Base-by-base conservation (phyloP, 345 rosid genomes). In the Geranium brycei region DNA sequence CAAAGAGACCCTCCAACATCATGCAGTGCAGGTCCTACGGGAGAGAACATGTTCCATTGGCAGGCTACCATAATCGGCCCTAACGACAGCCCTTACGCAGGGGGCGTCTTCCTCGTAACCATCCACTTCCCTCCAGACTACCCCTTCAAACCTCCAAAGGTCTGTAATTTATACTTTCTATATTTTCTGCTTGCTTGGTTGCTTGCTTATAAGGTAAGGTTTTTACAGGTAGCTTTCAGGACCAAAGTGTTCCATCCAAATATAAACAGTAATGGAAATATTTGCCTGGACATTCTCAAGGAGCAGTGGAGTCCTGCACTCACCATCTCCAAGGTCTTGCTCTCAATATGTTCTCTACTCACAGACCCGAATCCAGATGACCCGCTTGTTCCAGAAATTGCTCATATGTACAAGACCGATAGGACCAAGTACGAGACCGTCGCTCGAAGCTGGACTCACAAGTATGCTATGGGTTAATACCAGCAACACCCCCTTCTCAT, bases 131-230 rank as follows among this genome's bases (percentile, higher is more conserved):
- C 28, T 23, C 28, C 28, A 23, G 28, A 23, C 28, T 23, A 23
- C 28, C 87, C 85, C 70, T 83, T 81, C 75, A 79, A 83, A 78
- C 87, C 87, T 62, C 87, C 87, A 4, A 83, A 83, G 83, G 85
- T 70, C 19, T 19, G 1, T 23, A 23, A 23, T 23, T 23, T 2
- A 23, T 2, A 23, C 28, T 23, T 23, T 23, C 28, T 23, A 23
- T 23, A 23, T 23, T 23, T 23, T 23, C 28, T 23, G 28, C 28
- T 23, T 23, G 28, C 28, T 23, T 23, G 28, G 28, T 23, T 23
- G 28, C 28, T 23, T 23, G 28, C 28, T 23, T 23, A 23, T 23
- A 23, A 23, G 28, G 28, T 23, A 23, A 23, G 28, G 28, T 23
- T 23, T 64, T 23, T n/a, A 19, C 70, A 71, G 78, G 75, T 71